Evolutionary conservation across 1,284 basidiomycete genomes (phyloP).

Genomic region (Moniliophthora roreri): DNA sequence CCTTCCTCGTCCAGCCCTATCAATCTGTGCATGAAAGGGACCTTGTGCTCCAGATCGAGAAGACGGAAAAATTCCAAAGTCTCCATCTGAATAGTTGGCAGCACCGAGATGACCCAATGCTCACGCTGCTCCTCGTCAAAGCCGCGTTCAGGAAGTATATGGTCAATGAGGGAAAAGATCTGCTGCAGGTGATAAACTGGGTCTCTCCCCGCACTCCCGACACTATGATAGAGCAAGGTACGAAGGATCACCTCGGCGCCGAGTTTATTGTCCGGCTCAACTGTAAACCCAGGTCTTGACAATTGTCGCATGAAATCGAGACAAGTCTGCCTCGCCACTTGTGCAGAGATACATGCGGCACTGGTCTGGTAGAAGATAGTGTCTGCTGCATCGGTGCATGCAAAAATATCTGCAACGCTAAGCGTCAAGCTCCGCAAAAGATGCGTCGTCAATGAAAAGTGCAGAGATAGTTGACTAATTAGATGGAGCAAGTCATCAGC

Average conservation of each 20-base stretch:
- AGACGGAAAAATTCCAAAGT: constrained; percentile 53
- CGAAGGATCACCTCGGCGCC: constrained; percentile 52
- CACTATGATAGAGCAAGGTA: constrained; percentile 50
- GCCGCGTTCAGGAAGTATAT: constrained; percentile 45
- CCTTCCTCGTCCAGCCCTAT: constrained; percentile 53
- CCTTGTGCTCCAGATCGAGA: constrained; percentile 54
- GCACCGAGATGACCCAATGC: constrained; percentile 52
- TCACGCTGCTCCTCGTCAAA: constrained; percentile 24
- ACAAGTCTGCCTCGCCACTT: constrained; percentile 46
- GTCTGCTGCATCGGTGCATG: constrained; percentile 50
- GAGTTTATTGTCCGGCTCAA: constrained; percentile 34
- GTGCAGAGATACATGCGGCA: constrained; percentile 40
- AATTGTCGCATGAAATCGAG: constrained; percentile 46
- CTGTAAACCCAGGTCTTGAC: constrained; percentile 30
- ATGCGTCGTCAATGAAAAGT: constrained; percentile 50
- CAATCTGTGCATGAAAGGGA: constrained; percentile 55
- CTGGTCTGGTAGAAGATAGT: constrained; percentile 39
- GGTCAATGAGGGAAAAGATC: constrained; percentile 55
- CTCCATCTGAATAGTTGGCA: constrained; percentile 57
- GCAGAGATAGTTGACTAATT: constrained; percentile 41
- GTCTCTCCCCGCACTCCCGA: constrained; percentile 41
- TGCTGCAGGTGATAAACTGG: constrained; percentile 57
- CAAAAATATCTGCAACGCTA: constrained; percentile 54
- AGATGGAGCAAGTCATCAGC: constrained; percentile 55
- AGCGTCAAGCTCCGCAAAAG: constrained; percentile 41